A percentile compares a stretch with the other conserved stretches of the same genome.
Conservation (phyloP, 371 early-diverging fungal genomes). For the Mucor racemosus region DNA sequence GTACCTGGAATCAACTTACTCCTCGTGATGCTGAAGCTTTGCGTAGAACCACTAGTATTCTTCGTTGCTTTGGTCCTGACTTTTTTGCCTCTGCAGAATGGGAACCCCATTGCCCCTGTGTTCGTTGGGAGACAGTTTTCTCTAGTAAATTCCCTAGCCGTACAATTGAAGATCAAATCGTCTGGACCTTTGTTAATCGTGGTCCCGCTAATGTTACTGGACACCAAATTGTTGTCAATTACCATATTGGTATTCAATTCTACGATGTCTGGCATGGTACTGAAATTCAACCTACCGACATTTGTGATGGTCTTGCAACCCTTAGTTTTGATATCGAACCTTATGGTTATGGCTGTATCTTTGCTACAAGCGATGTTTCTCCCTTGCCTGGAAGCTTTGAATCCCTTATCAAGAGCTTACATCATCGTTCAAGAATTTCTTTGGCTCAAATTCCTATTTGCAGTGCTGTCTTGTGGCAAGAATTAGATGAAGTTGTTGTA, state of each 20-base stretch:
- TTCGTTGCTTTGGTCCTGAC: slow-evolving; percentile 33
- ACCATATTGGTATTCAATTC: slow-evolving; percentile 38
- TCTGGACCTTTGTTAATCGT: slow-evolving; percentile 37
- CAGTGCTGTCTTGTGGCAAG: slow-evolving; percentile 35
- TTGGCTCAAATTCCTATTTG: slow-evolving; percentile 22
- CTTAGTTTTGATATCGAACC: slow-evolving; percentile 40
- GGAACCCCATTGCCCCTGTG: slow-evolving; percentile 39
- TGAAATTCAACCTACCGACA: slow-evolving; percentile 31
- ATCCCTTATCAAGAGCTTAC: slow-evolving; percentile 18
- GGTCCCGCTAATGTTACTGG: slow-evolving; percentile 32
- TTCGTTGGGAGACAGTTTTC: slow-evolving; percentile 34
- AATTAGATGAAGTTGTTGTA: slow-evolving; percentile 31
- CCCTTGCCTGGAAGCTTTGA: slow-evolving; percentile 25
- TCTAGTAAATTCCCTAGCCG: slow-evolving; percentile 28
- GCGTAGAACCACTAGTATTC: slow-evolving; percentile 28
- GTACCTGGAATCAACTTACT: slow-evolving; percentile 32
- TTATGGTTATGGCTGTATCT: slow-evolving; percentile 39
- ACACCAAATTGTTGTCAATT: slow-evolving; percentile 39
- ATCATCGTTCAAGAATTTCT: slow-evolving; percentile 16
- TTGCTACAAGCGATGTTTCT: slow-evolving; percentile 31
- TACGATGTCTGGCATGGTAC: slow-evolving; percentile 37
- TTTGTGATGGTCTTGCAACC: slow-evolving; percentile 40
- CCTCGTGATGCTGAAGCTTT: slow-evolving; percentile 38
- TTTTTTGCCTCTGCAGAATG: slow-evolving; percentile 35
- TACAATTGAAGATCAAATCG: slow-evolving; percentile 16